Evolutionary conservation across 345 rosid genomes (phyloP), one percentile per base, ranked within the genome.

Genomic region (Zanthoxylum bungeanum): DNA sequence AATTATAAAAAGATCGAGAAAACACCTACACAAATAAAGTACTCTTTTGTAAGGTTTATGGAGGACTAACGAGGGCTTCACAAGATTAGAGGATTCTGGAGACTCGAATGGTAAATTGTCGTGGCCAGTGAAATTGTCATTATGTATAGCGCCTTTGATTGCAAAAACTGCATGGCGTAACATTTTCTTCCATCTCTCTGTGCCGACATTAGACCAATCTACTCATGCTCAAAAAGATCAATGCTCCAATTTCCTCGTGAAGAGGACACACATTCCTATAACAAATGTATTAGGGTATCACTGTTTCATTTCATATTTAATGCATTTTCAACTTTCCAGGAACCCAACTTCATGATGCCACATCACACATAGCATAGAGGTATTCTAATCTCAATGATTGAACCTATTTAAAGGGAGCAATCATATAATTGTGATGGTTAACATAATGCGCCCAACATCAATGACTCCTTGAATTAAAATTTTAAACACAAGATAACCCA

Each of bases 111-210:
- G 87, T 89, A 93, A 69, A 96, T 93, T n/a, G n/a, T n/a, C n/a
- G n/a, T n/a, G n/a, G n/a, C n/a, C n/a, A n/a, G n/a, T n/a, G n/a
- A n/a, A n/a, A n/a, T n/a, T 4, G 97, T 98, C 99, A 96, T 96
- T 81, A 96, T 87, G 89, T 98, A 96, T 31, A 96, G 99, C 30
- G 96, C 93, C 82, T 93, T 96, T 5, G 99, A 91, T 37, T 96
- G 99, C 30, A 96, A 93, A 73, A 93, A 91, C 76, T 96, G 99
- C 99, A 96, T 89, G 0, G 99, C 99, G 0, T 42, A 0, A 96
- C 92, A 14, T 96, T 93, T 84, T 93, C 99, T 78, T 96, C 98
- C 99, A 96, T 52, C 88, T 75, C 60, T 96, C 99, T 1, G 99
- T 96, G 9, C 97, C 99, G 50, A 91, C 99, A 8, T 85, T 91